Evolutionary conservation across 148 eudicot genomes (phyloP).

Genomic region (Heliosperma pusillum): DNA sequence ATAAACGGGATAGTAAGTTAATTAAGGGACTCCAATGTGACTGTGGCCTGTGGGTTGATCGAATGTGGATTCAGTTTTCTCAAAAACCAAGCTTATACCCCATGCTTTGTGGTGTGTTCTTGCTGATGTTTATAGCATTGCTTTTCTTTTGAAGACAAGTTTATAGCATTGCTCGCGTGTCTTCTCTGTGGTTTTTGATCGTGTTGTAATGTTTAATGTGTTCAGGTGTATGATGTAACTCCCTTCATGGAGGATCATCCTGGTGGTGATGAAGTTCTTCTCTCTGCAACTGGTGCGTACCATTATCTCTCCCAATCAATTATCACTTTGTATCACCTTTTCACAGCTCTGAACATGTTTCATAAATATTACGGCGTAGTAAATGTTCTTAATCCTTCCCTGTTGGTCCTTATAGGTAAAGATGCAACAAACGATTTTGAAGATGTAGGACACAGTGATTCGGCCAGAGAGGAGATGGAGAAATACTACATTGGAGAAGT

Average conservation of each 20-base stretch:
- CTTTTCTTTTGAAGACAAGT: not conserved
- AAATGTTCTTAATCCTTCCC: not conserved
- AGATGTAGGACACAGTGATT: constrained; percentile 79
- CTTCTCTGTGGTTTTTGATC: not conserved
- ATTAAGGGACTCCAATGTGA: too few relatives aligned
- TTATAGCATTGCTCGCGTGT: not conserved
- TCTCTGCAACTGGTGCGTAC: constrained; percentile 70
- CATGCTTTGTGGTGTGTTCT: not conserved
- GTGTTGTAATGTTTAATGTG: not conserved
- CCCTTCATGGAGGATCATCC: constrained; percentile 97
- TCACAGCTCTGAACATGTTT: too few relatives aligned
- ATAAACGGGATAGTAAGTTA: too few relatives aligned
- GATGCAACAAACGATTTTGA: constrained; percentile 86
- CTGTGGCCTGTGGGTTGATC: too few relatives aligned
- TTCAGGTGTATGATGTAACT: constrained; percentile 89
- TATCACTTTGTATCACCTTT: not conserved
- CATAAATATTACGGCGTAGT: not conserved
- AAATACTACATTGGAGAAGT: constrained; percentile 65
- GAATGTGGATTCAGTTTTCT: too few relatives aligned
- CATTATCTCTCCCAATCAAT: not conserved
- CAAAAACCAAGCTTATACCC: too few relatives aligned
- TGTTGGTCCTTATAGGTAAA: constrained; percentile 46
- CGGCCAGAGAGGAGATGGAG: constrained; percentile 63
- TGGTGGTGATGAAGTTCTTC: constrained; percentile 90
- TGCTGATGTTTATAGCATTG: not conserved